Conservation (phyloP, 192 early-diverging fungal species). For the Entomortierella beljakovae region DNA sequence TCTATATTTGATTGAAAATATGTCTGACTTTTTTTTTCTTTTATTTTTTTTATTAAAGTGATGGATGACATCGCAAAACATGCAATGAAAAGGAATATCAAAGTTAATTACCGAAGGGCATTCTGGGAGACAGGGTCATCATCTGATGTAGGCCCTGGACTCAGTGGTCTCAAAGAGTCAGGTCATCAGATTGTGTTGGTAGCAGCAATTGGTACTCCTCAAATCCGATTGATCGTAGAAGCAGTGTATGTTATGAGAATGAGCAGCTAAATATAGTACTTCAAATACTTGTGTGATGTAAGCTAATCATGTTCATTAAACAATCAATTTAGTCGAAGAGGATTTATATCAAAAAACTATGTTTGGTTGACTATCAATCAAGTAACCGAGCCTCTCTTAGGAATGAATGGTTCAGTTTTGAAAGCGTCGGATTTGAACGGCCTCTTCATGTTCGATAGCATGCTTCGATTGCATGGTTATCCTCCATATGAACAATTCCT, state of each 20-base stretch:
- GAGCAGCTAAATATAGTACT: not conserved
- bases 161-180: constrained; percentile 38
- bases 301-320: not conserved
- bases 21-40: not conserved
- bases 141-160: constrained; percentile 22
- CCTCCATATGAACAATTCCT: constrained; percentile 60
- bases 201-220: constrained; percentile 50
- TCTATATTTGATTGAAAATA: not conserved
- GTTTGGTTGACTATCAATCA: constrained; percentile 61
- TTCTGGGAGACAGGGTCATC: constrained; percentile 45
- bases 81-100: constrained; percentile 38
- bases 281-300: not conserved
- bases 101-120: constrained; percentile 48
- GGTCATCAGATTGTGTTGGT: constrained; percentile 61
- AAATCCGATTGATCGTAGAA: constrained; percentile 44
- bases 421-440: constrained; percentile 53
- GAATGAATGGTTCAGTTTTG: constrained; percentile 8
- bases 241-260: constrained; percentile 40
- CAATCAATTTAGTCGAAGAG: constrained; percentile 11
- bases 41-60: constrained; percentile 34
- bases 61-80: constrained; percentile 51
- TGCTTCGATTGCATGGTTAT: constrained; percentile 57
- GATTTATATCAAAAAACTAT: constrained; percentile 48
- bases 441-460: constrained; percentile 60
- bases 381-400: constrained; percentile 29